Conservation (phyloP, 1,284 basidiomycete genomes). For the Meira miltonrushii region DNA sequence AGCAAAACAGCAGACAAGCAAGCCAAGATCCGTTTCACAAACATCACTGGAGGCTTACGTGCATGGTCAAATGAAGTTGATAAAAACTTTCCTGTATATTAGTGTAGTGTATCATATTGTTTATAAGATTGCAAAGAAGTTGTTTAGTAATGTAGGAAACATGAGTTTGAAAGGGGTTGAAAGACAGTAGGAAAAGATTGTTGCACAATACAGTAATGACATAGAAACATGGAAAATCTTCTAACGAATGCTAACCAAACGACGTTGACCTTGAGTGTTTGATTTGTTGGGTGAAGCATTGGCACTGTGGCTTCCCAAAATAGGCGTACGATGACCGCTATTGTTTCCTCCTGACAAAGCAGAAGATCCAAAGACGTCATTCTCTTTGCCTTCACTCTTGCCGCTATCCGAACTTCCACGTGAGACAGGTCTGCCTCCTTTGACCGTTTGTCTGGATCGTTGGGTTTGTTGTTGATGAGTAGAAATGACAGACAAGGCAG, state of each 20-base stretch:
- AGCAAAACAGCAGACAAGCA: background rate
- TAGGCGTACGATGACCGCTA: background rate
- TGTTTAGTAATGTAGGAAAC: no score
- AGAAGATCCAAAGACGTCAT: slow-evolving; percentile 8
- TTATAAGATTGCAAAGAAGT: no score
- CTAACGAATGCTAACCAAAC: slow-evolving; percentile 2
- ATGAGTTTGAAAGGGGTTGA: no score
- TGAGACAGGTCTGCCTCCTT: background rate
- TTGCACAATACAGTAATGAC: background rate
- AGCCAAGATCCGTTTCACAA: slow-evolving; percentile 16
- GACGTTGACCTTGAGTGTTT: background rate
- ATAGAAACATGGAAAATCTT: background rate
- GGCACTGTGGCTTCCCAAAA: background rate
- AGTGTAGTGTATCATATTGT: no score
- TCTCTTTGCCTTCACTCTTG: slow-evolving; percentile 1
- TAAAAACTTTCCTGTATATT: slow-evolving; percentile 30
- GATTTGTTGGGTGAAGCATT: background rate
- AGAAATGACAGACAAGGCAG: background rate
- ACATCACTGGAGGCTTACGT: slow-evolving; percentile 34
- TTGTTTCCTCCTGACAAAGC: background rate
- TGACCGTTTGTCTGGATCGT: background rate
- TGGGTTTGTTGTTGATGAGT: background rate
- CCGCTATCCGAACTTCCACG: background rate
- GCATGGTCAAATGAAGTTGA: slow-evolving; percentile 28
- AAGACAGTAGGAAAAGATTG: background rate